These are phyloP conservation scores for Cryptosporidium tyzzeri DNA, from an alignment of 169 alveolate species.

Conservation along the genomic window DNA sequence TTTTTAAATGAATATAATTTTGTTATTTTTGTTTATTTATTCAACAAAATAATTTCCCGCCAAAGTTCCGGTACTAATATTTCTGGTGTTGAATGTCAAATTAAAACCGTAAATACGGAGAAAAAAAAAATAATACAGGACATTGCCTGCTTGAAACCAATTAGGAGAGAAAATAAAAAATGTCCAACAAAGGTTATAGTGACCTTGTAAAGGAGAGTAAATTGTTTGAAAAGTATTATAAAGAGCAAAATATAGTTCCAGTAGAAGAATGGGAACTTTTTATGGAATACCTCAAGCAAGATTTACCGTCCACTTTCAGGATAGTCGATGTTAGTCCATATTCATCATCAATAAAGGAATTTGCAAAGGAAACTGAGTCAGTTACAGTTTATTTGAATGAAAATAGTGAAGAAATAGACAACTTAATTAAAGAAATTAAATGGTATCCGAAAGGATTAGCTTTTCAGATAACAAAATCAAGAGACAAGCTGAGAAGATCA, in stretches of 20 bases:
- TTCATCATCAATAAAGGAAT: slow-evolving; percentile 75
- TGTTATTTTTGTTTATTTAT: background rate
- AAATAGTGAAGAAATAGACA: slow-evolving; percentile 78
- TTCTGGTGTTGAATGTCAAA: background rate
- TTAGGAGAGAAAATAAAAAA: background rate
- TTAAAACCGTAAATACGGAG: background rate
- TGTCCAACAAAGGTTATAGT: slow-evolving; percentile 16
- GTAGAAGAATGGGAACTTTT: slow-evolving; percentile 84
- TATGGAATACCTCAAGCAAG: slow-evolving; percentile 78
- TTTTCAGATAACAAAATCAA: slow-evolving; percentile 80
- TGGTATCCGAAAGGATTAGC: slow-evolving; percentile 79
- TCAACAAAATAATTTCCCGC: background rate
- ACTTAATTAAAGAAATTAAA: slow-evolving; percentile 58
- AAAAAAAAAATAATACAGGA: background rate
- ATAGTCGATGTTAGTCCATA: slow-evolving; percentile 79
- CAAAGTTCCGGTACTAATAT: background rate
- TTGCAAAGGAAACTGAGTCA: slow-evolving; percentile 51
- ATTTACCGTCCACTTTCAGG: slow-evolving; percentile 89
- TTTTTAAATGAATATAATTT: too few species aligned
- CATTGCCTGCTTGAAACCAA: background rate
- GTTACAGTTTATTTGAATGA: slow-evolving; percentile 11
- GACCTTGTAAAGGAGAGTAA: slow-evolving; percentile 22
- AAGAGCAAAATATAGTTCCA: slow-evolving; percentile 57
- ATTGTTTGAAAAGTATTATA: slow-evolving; percentile 38
- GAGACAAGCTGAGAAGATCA: slow-evolving; percentile 82